Base-by-base conservation (phyloP, 1,284 basidiomycete species). In the Malassezia dermatis region DNA sequence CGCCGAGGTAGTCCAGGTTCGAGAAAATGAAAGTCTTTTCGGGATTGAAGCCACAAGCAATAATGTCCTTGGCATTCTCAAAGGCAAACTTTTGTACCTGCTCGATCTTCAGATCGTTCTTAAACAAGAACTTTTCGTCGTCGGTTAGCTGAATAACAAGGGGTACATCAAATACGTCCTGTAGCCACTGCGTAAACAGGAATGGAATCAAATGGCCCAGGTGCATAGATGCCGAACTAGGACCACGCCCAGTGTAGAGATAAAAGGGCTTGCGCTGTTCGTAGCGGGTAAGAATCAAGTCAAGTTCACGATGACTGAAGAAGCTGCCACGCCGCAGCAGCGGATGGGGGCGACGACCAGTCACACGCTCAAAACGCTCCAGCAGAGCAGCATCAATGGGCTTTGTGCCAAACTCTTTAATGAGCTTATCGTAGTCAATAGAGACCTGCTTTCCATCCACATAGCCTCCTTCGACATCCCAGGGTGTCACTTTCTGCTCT, bases 81-180 rank as follows among this genome's bases (percentile, higher is more conserved):
- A 82, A 82, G 8, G 89, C 83, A 75, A 90, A 96, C 37, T 81
- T 80, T 68, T 84, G 82, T 46, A 87, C 88, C 75, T 99, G 86
- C 64, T 95, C 88, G 41, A 88, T 80, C 72, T 88, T 90, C 59
- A 94, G 82, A 61, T 89, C 84, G 50, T 89, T 86, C 77, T 96
- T 94, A 81, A 99, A 94, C 52, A 99, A 77, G 79, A 98, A 99
- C 77, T 99, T 99, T 76, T 99, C 94, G 76, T 99, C 94, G 72
- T 99, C 94, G 46, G 93, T 98, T 6, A 98, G 81, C 75, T 98
- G 93, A 51, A 98, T 80, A 51, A 98, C 94, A 32, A 95, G 78
- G 3, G 93, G 90, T 12, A 89, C 88, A 64, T 91, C 82, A 75
- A 98, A 96, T 23, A 94, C 89, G 51, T 94, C 89, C 77, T 98